These are phyloP conservation scores for Leccinum incarnatum DNA, from an alignment of 768 basidiomycete species.

Conservation along the genomic window DNA sequence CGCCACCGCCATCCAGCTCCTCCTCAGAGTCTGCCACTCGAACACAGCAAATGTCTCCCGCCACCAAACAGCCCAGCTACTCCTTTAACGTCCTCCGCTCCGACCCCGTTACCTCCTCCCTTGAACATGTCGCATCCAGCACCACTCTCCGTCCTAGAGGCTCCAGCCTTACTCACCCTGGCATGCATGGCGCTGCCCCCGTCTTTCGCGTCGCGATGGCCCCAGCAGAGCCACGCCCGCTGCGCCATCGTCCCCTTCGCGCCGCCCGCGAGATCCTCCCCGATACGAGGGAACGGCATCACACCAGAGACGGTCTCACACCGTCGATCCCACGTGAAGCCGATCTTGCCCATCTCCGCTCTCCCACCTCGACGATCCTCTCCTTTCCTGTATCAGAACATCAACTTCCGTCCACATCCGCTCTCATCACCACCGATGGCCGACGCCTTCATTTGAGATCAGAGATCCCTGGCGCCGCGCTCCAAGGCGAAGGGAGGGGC, in stretches of 20 bases:
- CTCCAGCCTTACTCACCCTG: conserved; percentile 15
- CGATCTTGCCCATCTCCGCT: conserved; percentile 30
- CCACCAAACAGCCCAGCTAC: conserved; percentile 21
- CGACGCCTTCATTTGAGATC: conserved; percentile 31
- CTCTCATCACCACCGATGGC: conserved; percentile 29
- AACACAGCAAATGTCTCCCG: conserved; percentile 14
- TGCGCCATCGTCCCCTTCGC: conserved; percentile 19
- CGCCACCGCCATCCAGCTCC: conserved; percentile 27
- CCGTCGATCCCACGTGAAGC: conserved; percentile 32
- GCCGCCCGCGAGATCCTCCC: conserved; percentile 24
- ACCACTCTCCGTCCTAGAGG: conserved; percentile 37
- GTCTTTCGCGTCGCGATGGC: conserved; percentile 39
- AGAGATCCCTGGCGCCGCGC: conserved; percentile 24
- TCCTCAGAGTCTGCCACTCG: conserved; percentile 29
- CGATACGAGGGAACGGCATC: conserved; percentile 27
- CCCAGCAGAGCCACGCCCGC: conserved; percentile 16
- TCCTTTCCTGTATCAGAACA: conserved; percentile 35
- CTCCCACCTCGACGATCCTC: conserved; percentile 32
- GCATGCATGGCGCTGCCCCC: conserved; percentile 35
- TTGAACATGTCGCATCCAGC: conserved; percentile 45
- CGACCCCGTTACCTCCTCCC: conserved; percentile 39
- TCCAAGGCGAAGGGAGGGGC: conserved; percentile 32
- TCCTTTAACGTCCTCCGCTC: conserved; percentile 48
- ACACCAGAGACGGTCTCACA: conserved; percentile 19
- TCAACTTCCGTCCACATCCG: conserved; percentile 19